Percentiles rank a stretch among this genome's conserved stretches.
phyloP scores from a whole-genome alignment of 2,329 filamentous ascomycete genomes.

The Colletotrichum endophyticum region DNA sequence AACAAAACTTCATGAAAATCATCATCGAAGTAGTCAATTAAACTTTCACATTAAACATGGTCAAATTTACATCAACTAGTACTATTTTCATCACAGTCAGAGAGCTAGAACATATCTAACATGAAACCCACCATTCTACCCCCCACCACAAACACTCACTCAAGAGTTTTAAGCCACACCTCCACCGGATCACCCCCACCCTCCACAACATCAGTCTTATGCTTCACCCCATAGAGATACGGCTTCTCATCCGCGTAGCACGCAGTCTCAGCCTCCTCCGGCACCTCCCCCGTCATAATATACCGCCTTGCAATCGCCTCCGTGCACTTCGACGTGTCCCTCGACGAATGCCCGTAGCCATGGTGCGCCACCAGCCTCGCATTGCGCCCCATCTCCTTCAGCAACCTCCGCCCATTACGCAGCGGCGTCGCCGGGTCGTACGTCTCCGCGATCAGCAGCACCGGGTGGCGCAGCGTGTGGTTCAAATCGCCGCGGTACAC shows the following conservation, averaged over 20 bases:
- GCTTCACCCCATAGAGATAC: constrained; percentile 43
- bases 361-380: constrained; percentile 54
- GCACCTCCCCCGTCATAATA: constrained; percentile 45
- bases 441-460: constrained; percentile 53
- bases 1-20: neutral
- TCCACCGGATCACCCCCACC: neutral
- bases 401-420: constrained; percentile 48
- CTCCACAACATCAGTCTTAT: neutral
- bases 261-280: constrained; percentile 43
- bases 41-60: neutral
- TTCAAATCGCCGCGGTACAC: constrained; percentile 52
- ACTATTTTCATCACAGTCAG: neutral
- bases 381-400: constrained; percentile 51
- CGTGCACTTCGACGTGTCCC: constrained; percentile 51
- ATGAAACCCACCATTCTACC: neutral
- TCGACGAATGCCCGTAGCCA: constrained; percentile 53
- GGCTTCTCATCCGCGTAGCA: constrained; percentile 55
- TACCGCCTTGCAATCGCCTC: constrained; percentile 43
- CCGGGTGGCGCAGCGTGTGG: constrained; percentile 44
- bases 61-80: neutral
- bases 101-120: neutral
- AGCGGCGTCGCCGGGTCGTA: constrained; percentile 57
- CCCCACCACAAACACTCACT: neutral
- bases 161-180: neutral
- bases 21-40: fast-evolving